A percentile compares a stretch with the other conserved stretches of the same genome.
These are phyloP conservation scores for Oryza meyeriana DNA, from an alignment of 176 grass and related monocot genomes.

Conservation along the genomic window DNA sequence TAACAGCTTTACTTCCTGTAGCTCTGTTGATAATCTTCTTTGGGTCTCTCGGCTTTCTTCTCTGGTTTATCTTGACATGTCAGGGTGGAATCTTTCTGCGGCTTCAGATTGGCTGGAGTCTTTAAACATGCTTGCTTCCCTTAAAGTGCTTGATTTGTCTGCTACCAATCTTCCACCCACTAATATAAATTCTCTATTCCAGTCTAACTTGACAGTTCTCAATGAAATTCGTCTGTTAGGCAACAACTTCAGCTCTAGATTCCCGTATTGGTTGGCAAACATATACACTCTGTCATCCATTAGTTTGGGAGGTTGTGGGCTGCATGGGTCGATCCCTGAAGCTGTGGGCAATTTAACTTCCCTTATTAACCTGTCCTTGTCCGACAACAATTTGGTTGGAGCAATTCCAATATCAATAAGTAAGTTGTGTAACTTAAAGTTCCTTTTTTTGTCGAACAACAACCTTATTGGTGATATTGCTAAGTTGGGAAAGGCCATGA, in stretches of 20 bases:
- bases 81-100: neutral
- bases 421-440: no score
- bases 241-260: no score
- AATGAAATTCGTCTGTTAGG: no score
- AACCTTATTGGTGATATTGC: no score
- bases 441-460: no score
- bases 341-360: no score
- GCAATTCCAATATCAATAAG: no score
- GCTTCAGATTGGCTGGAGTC: neutral
- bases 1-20: neutral
- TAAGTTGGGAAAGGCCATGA: no score
- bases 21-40: neutral
- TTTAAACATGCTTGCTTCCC: neutral
- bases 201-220: neutral
- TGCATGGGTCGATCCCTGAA: no score
- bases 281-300: no score
- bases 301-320: accelerated
- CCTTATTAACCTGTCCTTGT: accelerated
- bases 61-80: neutral
- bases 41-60: neutral
- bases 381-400: no score
- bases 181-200: neutral
- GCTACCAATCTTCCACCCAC: neutral
- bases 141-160: neutral
- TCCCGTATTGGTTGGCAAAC: no score